Percentiles rank a stretch among this genome's conserved stretches.
Evolutionary conservation across 2,329 filamentous ascomycete genomes (phyloP).

Genomic region (Hymenoscyphus albidus): DNA sequence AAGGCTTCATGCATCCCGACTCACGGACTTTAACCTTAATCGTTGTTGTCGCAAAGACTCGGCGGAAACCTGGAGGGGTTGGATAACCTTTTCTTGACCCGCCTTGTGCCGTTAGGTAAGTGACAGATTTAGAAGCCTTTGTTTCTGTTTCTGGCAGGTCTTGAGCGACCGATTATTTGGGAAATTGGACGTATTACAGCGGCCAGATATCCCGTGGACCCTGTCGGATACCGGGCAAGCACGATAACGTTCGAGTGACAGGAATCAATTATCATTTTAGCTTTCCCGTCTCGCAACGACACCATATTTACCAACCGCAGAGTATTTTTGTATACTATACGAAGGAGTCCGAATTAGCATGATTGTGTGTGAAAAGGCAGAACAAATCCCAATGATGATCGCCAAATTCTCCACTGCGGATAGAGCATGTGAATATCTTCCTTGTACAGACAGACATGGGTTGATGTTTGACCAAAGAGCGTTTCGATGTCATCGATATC

Average conservation of each 20-base stretch:
- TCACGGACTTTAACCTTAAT: constrained; percentile 11
- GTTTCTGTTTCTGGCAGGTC: constrained; percentile 21
- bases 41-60: neutral
- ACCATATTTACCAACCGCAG: neutral
- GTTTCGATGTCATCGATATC: neutral
- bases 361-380: neutral
- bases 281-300: neutral
- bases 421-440: neutral
- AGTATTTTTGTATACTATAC: neutral
- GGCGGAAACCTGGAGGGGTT: neutral
- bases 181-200: constrained; percentile 8
- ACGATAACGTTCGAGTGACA: constrained; percentile 3
- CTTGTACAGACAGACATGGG: neutral
- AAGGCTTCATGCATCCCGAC: constrained; percentile 8
- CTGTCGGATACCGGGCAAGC: constrained; percentile 17
- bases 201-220: constrained; percentile 10
- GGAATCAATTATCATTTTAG: neutral
- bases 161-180: constrained; percentile 12
- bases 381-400: neutral
- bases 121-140: constrained; percentile 16
- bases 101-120: neutral
- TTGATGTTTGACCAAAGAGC: neutral
- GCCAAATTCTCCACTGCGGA: neutral
- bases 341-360: neutral
- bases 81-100: neutral